Evolutionary conservation across 768 basidiomycete species (phyloP).

Genomic region (Tylopilus balloui): DNA sequence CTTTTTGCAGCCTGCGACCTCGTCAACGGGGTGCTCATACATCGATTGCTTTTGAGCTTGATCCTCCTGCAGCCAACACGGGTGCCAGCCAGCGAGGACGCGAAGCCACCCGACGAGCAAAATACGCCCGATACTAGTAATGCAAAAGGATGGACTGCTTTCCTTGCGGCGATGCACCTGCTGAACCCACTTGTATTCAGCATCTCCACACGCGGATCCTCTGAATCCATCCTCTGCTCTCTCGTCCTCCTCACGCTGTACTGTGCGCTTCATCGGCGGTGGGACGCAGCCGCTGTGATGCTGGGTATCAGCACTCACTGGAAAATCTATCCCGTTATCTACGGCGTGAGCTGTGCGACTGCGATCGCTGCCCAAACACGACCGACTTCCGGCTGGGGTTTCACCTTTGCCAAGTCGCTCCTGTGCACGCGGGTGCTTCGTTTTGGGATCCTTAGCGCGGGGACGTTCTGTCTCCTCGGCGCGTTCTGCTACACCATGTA

Average conservation of each 20-base stretch:
- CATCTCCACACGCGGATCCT: conserved; percentile 95
- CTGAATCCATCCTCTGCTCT: conserved; percentile 81
- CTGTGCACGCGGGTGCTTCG: conserved; percentile 50
- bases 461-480: conserved; percentile 62
- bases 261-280: conserved; percentile 50
- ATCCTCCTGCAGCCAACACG: conserved; percentile 36
- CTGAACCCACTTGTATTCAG: conserved; percentile 93
- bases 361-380: conserved; percentile 24
- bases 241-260: conserved; percentile 72
- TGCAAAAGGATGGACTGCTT: conserved; percentile 38
- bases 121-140: not conserved
- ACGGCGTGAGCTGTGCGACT: conserved; percentile 68
- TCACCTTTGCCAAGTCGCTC: conserved; percentile 34
- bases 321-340: conserved; percentile 96
- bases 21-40: conserved; percentile 69
- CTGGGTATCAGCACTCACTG: conserved; percentile 87
- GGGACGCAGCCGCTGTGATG: conserved; percentile 63
- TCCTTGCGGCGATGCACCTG: conserved; percentile 71
- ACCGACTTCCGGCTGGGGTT: conserved; percentile 14
- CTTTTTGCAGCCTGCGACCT: conserved; percentile 84
- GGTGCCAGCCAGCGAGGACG: not conserved
- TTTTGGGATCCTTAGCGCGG: conserved; percentile 67
- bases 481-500: conserved; percentile 70
- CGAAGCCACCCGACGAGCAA: conserved; percentile 4
- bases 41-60: conserved; percentile 50